A percentile compares a stretch with the other conserved stretches of the same genome.
Evolutionary conservation across 257 asterid genomes (phyloP).

Genomic region (Solanum chilense): DNA sequence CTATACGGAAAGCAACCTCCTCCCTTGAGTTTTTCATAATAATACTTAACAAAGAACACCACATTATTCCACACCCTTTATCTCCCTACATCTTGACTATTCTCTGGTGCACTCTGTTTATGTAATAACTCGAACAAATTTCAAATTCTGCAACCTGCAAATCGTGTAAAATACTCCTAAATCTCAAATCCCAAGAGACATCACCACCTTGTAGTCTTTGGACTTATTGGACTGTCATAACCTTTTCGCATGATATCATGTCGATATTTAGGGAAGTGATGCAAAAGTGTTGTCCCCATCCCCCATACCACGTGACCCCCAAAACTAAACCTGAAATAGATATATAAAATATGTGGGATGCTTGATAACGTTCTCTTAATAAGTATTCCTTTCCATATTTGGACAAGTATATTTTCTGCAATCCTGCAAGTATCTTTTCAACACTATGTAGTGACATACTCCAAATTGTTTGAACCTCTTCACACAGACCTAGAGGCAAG

Average conservation of each 20-base stretch:
- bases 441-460: background rate
- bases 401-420: background rate
- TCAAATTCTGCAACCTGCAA: background rate
- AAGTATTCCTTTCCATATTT: background rate
- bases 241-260: background rate
- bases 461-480: background rate
- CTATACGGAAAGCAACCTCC: background rate
- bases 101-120: background rate
- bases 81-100: background rate
- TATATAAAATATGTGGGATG: background rate
- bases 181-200: background rate
- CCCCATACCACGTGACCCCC: background rate
- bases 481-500: too few relatives aligned
- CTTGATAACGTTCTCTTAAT: background rate
- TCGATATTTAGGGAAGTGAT: background rate
- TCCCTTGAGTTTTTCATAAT: background rate
- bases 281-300: background rate
- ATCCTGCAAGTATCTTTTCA: background rate
- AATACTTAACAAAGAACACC: background rate
- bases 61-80: background rate
- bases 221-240: background rate
- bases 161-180: background rate
- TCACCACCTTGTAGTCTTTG: background rate
- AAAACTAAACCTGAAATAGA: background rate
- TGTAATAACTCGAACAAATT: background rate